phyloP scores from a whole-genome alignment of 2,329 filamentous ascomycete genomes.

The Bipolaris sorokiniana region DNA sequence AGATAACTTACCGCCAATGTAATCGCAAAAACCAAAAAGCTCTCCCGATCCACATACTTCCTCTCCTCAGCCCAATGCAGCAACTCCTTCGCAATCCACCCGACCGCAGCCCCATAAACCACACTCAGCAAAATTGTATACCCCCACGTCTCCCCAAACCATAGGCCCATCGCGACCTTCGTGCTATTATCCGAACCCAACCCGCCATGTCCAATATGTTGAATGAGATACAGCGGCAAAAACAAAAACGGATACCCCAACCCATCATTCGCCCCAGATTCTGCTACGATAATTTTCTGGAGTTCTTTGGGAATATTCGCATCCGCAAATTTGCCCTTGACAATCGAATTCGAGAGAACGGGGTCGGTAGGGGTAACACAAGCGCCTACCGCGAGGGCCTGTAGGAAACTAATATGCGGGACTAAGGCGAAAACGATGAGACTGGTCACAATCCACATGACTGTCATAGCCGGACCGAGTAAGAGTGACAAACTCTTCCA shows the following conservation, averaged over 20 bases:
- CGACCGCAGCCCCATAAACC: conserved; percentile 76
- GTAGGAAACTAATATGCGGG: conserved; percentile 73
- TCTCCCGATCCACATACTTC: conserved; percentile 84
- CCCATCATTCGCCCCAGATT: conserved; percentile 89
- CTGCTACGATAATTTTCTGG: conserved; percentile 69
- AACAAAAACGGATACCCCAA: conserved; percentile 89
- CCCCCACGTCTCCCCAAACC: conserved; percentile 85
- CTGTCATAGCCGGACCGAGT: conserved; percentile 81
- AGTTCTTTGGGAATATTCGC: conserved; percentile 83
- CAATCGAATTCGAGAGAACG: conserved; percentile 84
- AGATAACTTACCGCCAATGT: conserved; percentile 69
- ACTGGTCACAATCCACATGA: conserved; percentile 86
- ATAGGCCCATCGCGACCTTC: conserved; percentile 72
- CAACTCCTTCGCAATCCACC: conserved; percentile 80
- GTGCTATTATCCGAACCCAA: conserved; percentile 58
- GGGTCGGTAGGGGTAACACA: conserved; percentile 95
- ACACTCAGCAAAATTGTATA: conserved; percentile 83
- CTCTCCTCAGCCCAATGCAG: conserved; percentile 83
- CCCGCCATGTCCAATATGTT: conserved; percentile 69
- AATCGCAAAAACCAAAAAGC: conserved; percentile 85
- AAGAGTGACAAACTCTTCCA: conserved; percentile 77
- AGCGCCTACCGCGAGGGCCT: conserved; percentile 79
- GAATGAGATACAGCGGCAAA: conserved; percentile 81
- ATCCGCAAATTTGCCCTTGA: conserved; percentile 92
- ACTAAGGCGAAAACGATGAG: conserved; percentile 78